Evolutionary conservation across 306 rosid genomes (phyloP).

Genomic region (Cicer judaicum): DNA sequence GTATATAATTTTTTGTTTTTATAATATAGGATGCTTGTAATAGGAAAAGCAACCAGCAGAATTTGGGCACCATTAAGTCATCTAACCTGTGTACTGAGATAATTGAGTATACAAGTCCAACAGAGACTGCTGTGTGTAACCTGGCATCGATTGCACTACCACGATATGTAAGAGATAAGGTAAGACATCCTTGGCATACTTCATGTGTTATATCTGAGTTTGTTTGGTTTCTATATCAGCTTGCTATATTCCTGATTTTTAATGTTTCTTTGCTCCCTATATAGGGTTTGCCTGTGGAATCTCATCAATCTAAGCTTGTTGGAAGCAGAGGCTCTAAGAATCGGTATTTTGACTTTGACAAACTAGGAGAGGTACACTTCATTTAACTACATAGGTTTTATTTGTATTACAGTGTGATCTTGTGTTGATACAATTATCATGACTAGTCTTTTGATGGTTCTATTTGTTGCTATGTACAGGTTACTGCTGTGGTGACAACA

Average conservation of each 20-base stretch:
- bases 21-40: slow-evolving; percentile 77
- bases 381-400: neutral
- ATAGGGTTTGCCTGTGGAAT: slow-evolving; percentile 80
- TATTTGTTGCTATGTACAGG: slow-evolving; percentile 49
- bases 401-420: slow-evolving; percentile 3
- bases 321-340: slow-evolving; percentile 79
- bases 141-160: slow-evolving; percentile 98
- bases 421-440: neutral
- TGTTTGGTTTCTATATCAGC: slow-evolving; percentile 20
- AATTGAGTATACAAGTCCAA: slow-evolving; percentile 86
- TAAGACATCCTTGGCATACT: slow-evolving; percentile 35
- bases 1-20: neutral
- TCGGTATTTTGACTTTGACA: slow-evolving; percentile 91
- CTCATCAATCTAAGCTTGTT: slow-evolving; percentile 92
- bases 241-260: slow-evolving; percentile 33
- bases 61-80: slow-evolving; percentile 89
- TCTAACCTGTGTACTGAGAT: slow-evolving; percentile 97
- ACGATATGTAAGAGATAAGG: slow-evolving; percentile 93
- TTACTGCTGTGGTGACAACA: slow-evolving; percentile 68
- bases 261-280: slow-evolving; percentile 11
- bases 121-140: slow-evolving; percentile 97
- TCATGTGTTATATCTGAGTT: neutral
- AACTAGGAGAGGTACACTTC: slow-evolving; percentile 74
- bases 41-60: slow-evolving; percentile 92
- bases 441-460: slow-evolving; percentile 9